Evolutionary conservation across 257 asterid species (phyloP).

Genomic region (Catharanthus roseus): DNA sequence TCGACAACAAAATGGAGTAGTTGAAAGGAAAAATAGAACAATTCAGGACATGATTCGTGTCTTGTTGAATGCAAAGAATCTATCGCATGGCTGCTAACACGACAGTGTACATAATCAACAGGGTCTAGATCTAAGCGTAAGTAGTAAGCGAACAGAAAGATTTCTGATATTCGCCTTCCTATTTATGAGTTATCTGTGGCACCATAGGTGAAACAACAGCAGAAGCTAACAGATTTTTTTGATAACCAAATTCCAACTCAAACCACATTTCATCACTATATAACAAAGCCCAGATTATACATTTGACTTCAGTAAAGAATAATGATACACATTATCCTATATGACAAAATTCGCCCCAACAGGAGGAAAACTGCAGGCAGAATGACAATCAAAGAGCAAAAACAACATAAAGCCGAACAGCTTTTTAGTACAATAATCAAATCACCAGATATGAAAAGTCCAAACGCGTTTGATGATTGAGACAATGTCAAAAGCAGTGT

Average conservation of each 20-base stretch:
- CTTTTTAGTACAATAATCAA: constrained; percentile 8
- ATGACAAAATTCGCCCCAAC: not conserved
- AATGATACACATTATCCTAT: not conserved
- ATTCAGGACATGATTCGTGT: too few species aligned
- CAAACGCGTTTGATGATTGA: not conserved
- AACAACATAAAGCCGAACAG: not conserved
- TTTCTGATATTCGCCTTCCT: too few species aligned
- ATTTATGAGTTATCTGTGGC: too few species aligned
- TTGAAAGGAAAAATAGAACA: too few species aligned
- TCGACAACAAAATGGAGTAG: too few species aligned
- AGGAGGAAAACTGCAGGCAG: constrained; percentile 8
- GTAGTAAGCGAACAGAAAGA: too few species aligned
- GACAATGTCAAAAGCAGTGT: too few species aligned
- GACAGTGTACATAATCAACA: too few species aligned
- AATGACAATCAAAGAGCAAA: not conserved
- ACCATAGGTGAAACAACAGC: not conserved
- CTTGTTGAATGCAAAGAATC: too few species aligned
- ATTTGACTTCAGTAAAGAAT: not conserved
- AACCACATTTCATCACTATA: too few species aligned
- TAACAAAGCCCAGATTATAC: not conserved
- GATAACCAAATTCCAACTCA: not conserved
- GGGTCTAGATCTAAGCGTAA: too few species aligned
- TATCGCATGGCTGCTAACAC: too few species aligned
- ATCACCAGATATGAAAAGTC: constrained; percentile 3
- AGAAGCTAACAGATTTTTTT: not conserved